phyloP scores from a whole-genome alignment of 1,139 yeast species.

The Candida sanyaensis region DNA sequence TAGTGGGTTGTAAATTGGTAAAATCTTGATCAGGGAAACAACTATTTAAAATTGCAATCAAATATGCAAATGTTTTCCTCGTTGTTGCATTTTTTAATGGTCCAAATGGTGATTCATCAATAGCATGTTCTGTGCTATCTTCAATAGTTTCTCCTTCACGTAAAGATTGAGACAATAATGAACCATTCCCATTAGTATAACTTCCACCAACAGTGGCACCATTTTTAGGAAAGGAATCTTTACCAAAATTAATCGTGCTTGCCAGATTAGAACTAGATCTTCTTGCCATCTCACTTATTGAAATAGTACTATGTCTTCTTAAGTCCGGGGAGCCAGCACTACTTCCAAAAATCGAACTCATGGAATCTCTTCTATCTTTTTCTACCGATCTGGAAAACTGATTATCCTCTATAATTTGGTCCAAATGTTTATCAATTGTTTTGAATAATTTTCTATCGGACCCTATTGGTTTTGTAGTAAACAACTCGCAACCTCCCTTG shows the following conservation, averaged over 20 bases:
- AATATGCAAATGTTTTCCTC: constrained; percentile 84
- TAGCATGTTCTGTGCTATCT: constrained; percentile 17
- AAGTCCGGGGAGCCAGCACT: constrained; percentile 34
- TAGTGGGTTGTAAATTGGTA: constrained; percentile 81
- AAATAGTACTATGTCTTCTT: constrained; percentile 23
- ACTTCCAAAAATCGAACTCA: constrained; percentile 36
- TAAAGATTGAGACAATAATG: constrained; percentile 21
- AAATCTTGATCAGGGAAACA: constrained; percentile 97
- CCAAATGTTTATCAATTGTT: constrained; percentile 80
- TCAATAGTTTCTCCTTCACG: constrained; percentile 24
- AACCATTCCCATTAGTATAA: constrained; percentile 4
- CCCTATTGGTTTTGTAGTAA: constrained; percentile 91
- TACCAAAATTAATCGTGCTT: constrained; percentile 7
- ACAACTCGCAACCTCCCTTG: constrained; percentile 89
- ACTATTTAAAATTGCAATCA: constrained; percentile 87
- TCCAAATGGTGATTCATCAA: constrained; percentile 84
- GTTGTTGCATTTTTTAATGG: constrained; percentile 83
- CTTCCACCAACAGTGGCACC: constrained; percentile 1
- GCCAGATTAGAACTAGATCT: constrained; percentile 22
- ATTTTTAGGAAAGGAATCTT: constrained; percentile 8
- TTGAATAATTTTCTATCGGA: constrained; percentile 87
- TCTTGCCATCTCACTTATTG: constrained; percentile 26
- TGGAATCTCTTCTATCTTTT: constrained; percentile 41
- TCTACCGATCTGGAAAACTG: constrained; percentile 45
- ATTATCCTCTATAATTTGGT: constrained; percentile 61